Evolutionary conservation across 2,329 filamentous ascomycete species (phyloP).

Genomic region (Aspergillus intermedius): DNA sequence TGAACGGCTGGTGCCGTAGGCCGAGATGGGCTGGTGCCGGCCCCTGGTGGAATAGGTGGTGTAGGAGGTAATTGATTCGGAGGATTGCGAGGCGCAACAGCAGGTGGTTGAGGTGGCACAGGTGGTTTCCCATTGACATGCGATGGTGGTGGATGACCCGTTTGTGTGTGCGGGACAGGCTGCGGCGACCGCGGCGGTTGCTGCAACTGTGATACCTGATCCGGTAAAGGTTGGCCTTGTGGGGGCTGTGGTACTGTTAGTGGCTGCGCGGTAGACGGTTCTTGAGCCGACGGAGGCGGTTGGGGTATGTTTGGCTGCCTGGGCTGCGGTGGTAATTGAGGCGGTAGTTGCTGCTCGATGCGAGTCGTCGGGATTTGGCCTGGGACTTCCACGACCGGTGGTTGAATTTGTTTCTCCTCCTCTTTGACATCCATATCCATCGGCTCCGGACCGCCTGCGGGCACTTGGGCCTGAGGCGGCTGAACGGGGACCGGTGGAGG

Average conservation of each 20-base stretch:
- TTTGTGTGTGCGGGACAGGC: slow-evolving; percentile 5
- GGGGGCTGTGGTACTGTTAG: slow-evolving; percentile 4
- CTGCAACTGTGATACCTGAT: slow-evolving; percentile 3
- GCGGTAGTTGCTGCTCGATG: slow-evolving; percentile 3
- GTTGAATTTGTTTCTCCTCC: slow-evolving; percentile 11
- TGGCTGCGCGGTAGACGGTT: slow-evolving; percentile 5
- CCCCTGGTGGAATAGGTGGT: slow-evolving; percentile 12
- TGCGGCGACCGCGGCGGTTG: slow-evolving; percentile 2
- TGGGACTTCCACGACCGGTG: slow-evolving; percentile 5
- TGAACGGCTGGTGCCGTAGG: slow-evolving; percentile 20
- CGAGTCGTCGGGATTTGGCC: slow-evolving; percentile 1
- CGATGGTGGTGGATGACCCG: slow-evolving; percentile 11
- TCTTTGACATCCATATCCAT: slow-evolving; percentile 25
- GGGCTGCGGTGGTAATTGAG: slow-evolving; percentile 2
- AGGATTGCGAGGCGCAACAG: slow-evolving; percentile 11
- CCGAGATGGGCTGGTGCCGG: slow-evolving; percentile 12
- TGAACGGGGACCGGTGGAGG: neutral
- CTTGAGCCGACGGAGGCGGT: neutral
- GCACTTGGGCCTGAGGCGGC: slow-evolving; percentile 2
- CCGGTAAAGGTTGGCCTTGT: slow-evolving; percentile 1
- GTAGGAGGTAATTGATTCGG: slow-evolving; percentile 6
- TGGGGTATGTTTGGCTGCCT: slow-evolving; percentile 4
- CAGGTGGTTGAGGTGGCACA: slow-evolving; percentile 17
- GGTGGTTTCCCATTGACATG: slow-evolving; percentile 14
- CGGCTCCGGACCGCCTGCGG: slow-evolving; percentile 6